Base-by-base conservation (phyloP, 1,284 basidiomycete species). In the Pulchroboletus neoregius region DNA sequence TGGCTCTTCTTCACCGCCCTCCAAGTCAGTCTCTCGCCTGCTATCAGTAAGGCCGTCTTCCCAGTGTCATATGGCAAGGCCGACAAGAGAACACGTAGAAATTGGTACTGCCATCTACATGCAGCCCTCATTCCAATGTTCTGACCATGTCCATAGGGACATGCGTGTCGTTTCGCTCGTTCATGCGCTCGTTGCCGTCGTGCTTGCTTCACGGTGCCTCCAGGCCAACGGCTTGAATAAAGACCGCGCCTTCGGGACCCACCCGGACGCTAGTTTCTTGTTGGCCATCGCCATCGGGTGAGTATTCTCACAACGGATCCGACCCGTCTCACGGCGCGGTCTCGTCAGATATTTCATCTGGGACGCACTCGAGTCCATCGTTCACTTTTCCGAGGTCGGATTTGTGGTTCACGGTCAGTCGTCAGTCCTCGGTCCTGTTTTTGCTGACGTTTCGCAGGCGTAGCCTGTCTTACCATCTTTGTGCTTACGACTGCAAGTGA, bases 391-490 rank as follows among this genome's bases (percentile, higher is more conserved):
- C 30, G 78, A 75, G 27, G 41, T 74, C 27, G 78, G 83, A 3
- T 87, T 88, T 53, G 75, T 87, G 6, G 52, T 81, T 24, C 87
- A 90, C 56, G 87, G 87, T 72, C 49, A 43, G 60, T 45, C 45
- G 16, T 27, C 20, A 16, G 6, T 30, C 15, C 9, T 23, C 15
- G 6, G 1, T 12, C 20, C 13, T 23, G 6, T 30, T 15, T 27
- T 18, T 36, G 15, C 43, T 50, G 28, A 55, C 24, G 31, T 27
- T 24, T 45, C 20, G 4, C 46, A 84, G 82, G 76, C 27, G 43
- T 80, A 2, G 71, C 75, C 1, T 89, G 86, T 57, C 67, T 80
- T 11, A 47, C 68, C 16, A 76, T 85, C 24, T 89, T 82, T 60
- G 55, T 69, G 27, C 68, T 82, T 57, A 73, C 72, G 12, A 86